These are phyloP conservation scores for Uronychia binucleata DNA, from an alignment of 73 alveolate genomes.

Conservation along the genomic window DNA sequence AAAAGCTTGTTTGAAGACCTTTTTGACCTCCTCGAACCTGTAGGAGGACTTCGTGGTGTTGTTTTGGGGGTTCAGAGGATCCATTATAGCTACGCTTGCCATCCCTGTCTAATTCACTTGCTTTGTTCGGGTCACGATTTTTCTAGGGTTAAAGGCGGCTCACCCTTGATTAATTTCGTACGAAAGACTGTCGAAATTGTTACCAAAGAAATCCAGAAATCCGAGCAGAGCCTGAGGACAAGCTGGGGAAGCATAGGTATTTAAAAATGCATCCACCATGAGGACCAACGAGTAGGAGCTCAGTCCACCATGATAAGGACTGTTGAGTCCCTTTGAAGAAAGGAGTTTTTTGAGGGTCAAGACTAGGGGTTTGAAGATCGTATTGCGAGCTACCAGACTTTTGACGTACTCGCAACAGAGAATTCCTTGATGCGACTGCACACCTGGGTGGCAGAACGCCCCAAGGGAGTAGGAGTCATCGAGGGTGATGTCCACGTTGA, in stretches of 20 bases:
- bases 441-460: not conserved
- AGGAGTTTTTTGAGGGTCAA: slow-evolving; percentile 12
- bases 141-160: not conserved
- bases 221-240: not conserved
- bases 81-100: not conserved
- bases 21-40: not conserved
- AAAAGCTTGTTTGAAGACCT: not conserved
- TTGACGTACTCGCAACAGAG: not conserved
- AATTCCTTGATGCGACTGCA: not conserved
- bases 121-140: not conserved
- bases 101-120: no score
- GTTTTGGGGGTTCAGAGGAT: not conserved
- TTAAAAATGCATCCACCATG: slow-evolving; percentile 19
- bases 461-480: not conserved
- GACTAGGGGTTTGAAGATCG: not conserved
- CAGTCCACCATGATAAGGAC: slow-evolving; percentile 26
- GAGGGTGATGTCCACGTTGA: not conserved
- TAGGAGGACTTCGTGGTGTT: not conserved
- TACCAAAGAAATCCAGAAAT: slow-evolving; percentile 12
- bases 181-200: slow-evolving; percentile 1
- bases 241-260: not conserved
- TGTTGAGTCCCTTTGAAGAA: slow-evolving; percentile 2
- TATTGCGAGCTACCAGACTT: not conserved
- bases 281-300: slow-evolving; percentile 23
- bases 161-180: not conserved